These are phyloP conservation scores for Antarctomyces pellizariae DNA, from an alignment of 495 filamentous ascomycete genomes.

Conservation along the genomic window DNA sequence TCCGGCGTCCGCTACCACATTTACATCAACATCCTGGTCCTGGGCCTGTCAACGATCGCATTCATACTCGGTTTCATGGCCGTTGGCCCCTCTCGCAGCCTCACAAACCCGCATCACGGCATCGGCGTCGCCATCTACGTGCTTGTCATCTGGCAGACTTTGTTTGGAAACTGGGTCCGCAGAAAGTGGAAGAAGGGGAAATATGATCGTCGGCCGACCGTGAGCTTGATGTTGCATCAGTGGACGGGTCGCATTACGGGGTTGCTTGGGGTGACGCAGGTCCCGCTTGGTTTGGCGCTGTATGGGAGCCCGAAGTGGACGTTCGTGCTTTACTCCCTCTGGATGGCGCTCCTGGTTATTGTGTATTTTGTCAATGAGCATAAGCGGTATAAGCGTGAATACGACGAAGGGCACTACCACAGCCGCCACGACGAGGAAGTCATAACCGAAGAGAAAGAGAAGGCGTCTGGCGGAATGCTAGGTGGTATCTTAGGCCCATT, in stretches of 20 bases:
- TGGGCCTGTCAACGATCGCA: slow-evolving; percentile 44
- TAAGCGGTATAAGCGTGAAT: slow-evolving; percentile 38
- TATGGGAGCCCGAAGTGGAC: slow-evolving; percentile 71
- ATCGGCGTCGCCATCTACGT: slow-evolving; percentile 84
- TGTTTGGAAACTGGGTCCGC: slow-evolving; percentile 54
- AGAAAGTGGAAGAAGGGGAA: slow-evolving; percentile 36
- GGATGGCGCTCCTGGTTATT: slow-evolving; percentile 38
- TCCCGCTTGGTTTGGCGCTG: slow-evolving; percentile 71
- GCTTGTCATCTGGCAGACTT: slow-evolving; percentile 52
- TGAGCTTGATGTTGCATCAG: slow-evolving; percentile 63
- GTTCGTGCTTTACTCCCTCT: slow-evolving; percentile 69
- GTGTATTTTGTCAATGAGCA: slow-evolving; percentile 39
- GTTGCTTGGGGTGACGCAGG: slow-evolving; percentile 63
- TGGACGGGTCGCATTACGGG: slow-evolving; percentile 63
- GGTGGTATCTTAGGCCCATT: slow-evolving; percentile 16
- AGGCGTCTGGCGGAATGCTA: slow-evolving; percentile 3
- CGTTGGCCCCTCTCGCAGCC: slow-evolving; percentile 46
- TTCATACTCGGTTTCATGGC: slow-evolving; percentile 63
- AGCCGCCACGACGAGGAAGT: no score
- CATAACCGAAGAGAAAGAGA: slow-evolving; percentile 9
- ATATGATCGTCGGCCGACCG: slow-evolving; percentile 19
- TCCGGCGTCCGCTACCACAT: slow-evolving; percentile 58
- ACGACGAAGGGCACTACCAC: slow-evolving; percentile 19
- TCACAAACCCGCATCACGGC: slow-evolving; percentile 87
- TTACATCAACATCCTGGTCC: slow-evolving; percentile 64